Evolutionary conservation across 73 alveolate species (phyloP), one percentile per base, ranked within the genome.

Genomic region (Diophrys appendiculata): DNA sequence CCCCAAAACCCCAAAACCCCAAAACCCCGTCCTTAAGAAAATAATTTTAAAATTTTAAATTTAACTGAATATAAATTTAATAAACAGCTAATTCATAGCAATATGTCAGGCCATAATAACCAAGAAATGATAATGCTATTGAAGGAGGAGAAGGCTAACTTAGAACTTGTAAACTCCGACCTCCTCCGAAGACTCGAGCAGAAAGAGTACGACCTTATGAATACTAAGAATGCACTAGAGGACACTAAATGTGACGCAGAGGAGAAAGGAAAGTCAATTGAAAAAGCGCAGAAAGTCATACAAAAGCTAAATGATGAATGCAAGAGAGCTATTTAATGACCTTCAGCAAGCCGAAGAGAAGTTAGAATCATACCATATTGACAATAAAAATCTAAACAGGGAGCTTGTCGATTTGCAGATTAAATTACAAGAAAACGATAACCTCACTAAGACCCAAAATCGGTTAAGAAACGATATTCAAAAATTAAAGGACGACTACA

Each of bases 1-100:
- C 72, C 72, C 72, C 72, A 64, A 64, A 64, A 64, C 72, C 72
- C 72, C 72, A 64, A 64, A 64, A 64, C 72, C 72, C 72, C 72
- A 67, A 67, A 67, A 67, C 55, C 76, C 53, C 76, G 30, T 54
- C 53, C 76, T 31, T 14, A 26, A 29, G 23, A 67, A 67, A 31
- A 2, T 14, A n/a, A n/a, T n/a, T n/a, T 67, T 31, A 67, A 67
- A 52, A 52, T 52, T 52, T 52, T 67, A 29, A 67, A 67, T 26
- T 67, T 25, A 67, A 67, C 30, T 67, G n/a, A n/a, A n/a, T n/a
- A n/a, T n/a, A n/a, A n/a, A n/a, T n/a, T n/a, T n/a, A n/a, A n/a
- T 2, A 67, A 64, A 67, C 76, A 5, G 76, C 30, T 67, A 67
- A 67, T 67, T 67, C 2, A 29, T 67, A 31, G 30, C 14, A 25